These are phyloP conservation scores for Phialophora expanda DNA, from an alignment of 2,329 filamentous ascomycete genomes.

Conservation along the genomic window DNA sequence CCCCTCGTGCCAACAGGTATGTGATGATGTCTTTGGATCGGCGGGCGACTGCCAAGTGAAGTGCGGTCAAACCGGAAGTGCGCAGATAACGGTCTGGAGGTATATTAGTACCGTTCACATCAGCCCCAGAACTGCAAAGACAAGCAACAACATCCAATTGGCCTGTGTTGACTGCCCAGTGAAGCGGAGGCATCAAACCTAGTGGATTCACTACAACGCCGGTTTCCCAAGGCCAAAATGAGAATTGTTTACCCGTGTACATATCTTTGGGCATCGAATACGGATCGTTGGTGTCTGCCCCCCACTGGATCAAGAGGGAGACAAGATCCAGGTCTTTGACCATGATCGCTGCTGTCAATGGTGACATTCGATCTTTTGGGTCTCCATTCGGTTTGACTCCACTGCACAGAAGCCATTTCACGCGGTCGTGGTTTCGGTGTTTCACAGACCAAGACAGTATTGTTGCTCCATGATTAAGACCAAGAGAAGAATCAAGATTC, in stretches of 20 bases:
- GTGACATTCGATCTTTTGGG: neutral
- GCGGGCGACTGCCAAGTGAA: neutral
- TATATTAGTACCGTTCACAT: conserved; percentile 9
- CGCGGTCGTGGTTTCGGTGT: neutral
- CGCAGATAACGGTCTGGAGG: neutral
- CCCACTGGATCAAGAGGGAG: conserved; percentile 10
- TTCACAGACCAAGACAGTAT: conserved; percentile 11
- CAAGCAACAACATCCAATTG: neutral
- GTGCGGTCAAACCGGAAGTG: neutral
- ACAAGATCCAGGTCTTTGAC: conserved; percentile 4
- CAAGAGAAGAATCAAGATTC: neutral
- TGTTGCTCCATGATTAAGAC: neutral
- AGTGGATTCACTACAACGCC: too few species aligned
- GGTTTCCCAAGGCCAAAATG: too few species aligned
- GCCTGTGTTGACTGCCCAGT: neutral
- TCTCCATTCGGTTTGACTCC: conserved; percentile 8
- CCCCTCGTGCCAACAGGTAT: neutral
- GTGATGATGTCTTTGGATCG: neutral
- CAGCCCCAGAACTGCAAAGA: conserved; percentile 9
- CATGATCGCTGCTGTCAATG: conserved; percentile 7
- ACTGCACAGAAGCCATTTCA: neutral
- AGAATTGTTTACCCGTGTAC: neutral
- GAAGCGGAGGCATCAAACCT: neutral
- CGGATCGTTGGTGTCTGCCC: conserved; percentile 6
- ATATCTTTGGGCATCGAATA: neutral